These are phyloP conservation scores for Coemansia asiatica DNA, from an alignment of 192 early-diverging fungal genomes.

Conservation along the genomic window DNA sequence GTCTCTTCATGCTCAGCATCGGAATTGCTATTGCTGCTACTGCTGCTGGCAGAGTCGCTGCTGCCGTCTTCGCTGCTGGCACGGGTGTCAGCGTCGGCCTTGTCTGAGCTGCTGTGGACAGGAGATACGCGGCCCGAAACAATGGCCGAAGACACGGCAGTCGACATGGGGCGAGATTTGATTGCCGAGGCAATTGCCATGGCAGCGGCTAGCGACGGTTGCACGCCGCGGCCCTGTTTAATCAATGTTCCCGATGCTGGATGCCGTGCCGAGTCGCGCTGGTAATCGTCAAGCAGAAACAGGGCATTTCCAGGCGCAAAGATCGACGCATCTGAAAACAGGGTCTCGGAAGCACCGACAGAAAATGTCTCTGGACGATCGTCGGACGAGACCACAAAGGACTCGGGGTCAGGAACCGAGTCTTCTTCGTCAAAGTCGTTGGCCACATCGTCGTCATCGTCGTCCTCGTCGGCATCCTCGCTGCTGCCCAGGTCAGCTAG, in stretches of 20 bases:
- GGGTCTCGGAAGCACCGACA: slow-evolving; percentile 34
- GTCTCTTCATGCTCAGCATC: neutral
- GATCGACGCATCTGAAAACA: slow-evolving; percentile 49
- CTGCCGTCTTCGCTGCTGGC: neutral
- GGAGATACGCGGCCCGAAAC: slow-evolving; percentile 4
- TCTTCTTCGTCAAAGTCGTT: slow-evolving; percentile 45
- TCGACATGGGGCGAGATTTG: neutral
- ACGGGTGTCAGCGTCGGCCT: neutral
- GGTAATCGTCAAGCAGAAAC: slow-evolving; percentile 38
- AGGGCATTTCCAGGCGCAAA: slow-evolving; percentile 46
- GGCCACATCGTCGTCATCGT: slow-evolving; percentile 9
- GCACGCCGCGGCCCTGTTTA: slow-evolving; percentile 4
- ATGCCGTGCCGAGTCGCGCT: slow-evolving; percentile 2
- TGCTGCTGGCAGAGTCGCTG: neutral
- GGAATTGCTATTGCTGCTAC: neutral
- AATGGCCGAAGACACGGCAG: neutral
- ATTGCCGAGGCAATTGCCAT: slow-evolving; percentile 25
- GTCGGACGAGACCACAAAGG: slow-evolving; percentile 49
- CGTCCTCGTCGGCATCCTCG: too few species aligned
- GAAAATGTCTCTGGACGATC: slow-evolving; percentile 51
- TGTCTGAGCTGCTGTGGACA: slow-evolving; percentile 1
- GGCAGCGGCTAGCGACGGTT: slow-evolving; percentile 19
- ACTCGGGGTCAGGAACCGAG: slow-evolving; percentile 52
- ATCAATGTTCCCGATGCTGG: neutral
- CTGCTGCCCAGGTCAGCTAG: slow-evolving; percentile 17